Conservation (phyloP, 176 grass and related monocot genomes). For the Zea mays region Zm-B73-REFERENCE-NAM-5.0 NC_050101.1:11889501-11890000, state of each 20-base stretch:
- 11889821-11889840: background rate
- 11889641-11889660: too few species aligned
- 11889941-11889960: slow-evolving; percentile 47
- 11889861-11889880: slow-evolving; percentile 34
- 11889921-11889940: slow-evolving; percentile 40
- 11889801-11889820: background rate
- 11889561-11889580: background rate
- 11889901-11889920: slow-evolving; percentile 48
- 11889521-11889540: background rate
- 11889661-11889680: too few species aligned
- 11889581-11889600: background rate
- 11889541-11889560: too few species aligned
- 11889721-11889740: too few species aligned
- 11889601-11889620: background rate
- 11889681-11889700: too few species aligned
- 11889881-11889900: slow-evolving; percentile 39
- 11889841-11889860: slow-evolving; percentile 34
- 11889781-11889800: background rate
- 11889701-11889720: too few species aligned
- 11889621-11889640: too few species aligned
- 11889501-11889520: too few species aligned
- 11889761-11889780: background rate
- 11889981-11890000: slow-evolving; percentile 47
- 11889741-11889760: too few species aligned
- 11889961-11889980: slow-evolving; percentile 48